Evolutionary conservation across 768 basidiomycete genomes (phyloP), one percentile per base, ranked within the genome.

Genomic region (Termitomyces sp.): DNA sequence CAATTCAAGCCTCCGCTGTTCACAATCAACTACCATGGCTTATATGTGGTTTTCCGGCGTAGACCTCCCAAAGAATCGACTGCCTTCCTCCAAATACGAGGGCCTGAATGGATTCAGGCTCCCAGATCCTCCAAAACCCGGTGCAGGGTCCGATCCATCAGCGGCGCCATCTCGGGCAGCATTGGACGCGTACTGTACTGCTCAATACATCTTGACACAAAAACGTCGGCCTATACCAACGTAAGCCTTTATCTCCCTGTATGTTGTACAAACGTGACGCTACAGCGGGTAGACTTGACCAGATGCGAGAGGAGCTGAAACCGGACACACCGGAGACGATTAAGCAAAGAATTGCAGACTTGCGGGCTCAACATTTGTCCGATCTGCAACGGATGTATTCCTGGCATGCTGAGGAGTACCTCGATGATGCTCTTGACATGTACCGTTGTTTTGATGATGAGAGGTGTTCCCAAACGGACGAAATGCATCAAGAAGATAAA

Each of bases 321-420:
- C 61, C 64, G 35, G 72, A 72, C 3, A 69, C 70, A 27, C 19
- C 59, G 16, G 62, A 63, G 17, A 54, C 45, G 14, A n/a, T 72
- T 19, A 68, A 68, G 23, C 47, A 63, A 54, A 67, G 66, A 5
- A 66, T 78, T 30, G 56, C 59, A 30, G 61, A 66, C 12, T 48
- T 74, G 5, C 54, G 67, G 32, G 45, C 65, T 34, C 66, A 74
- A 11, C 71, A 76, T 57, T 7, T 60, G 6, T 62, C 66, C 27
- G 76, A 79, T 57, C 64, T 79, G 7, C 64, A 74, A 28, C 63
- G 66, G n/a, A 57, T 78, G 11, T 76, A 76, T 52, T 60, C 63
- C 10, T 60, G 67, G 35, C 72, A 76, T 14, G 68, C 71, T 9
- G 63, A 68, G 40, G 72, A 75, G 32, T 76, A 75, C 45, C 51